Evolutionary conservation across 495 filamentous ascomycete genomes (phyloP).

Genomic region (Penicillium odoratum): DNA sequence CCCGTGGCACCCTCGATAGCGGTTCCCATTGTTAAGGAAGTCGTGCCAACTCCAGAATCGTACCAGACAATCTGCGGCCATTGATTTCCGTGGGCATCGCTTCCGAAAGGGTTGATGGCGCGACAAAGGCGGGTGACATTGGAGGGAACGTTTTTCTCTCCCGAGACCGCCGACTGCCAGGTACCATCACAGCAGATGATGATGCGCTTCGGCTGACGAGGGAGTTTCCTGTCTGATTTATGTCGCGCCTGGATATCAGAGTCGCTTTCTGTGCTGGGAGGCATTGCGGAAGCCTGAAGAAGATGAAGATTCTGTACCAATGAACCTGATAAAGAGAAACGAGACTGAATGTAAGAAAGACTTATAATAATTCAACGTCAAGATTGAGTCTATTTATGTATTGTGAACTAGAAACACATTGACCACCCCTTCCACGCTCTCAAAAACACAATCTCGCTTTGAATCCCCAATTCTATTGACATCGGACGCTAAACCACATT

Average conservation of each 20-base stretch:
- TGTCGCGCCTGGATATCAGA: neutral
- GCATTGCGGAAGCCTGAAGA: too few relatives aligned
- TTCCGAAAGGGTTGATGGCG: constrained; percentile 18
- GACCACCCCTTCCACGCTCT: too few relatives aligned
- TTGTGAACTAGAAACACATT: too few relatives aligned
- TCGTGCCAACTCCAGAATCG: constrained; percentile 29
- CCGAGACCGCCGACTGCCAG: constrained; percentile 28
- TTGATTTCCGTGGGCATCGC: constrained; percentile 14
- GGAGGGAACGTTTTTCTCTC: constrained; percentile 25
- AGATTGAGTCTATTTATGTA: too few relatives aligned
- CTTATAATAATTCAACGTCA: too few relatives aligned
- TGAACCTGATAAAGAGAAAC: too few relatives aligned
- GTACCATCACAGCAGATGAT: constrained; percentile 33
- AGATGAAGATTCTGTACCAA: too few relatives aligned
- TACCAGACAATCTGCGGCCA: constrained; percentile 34
- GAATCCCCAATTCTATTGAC: too few relatives aligned
- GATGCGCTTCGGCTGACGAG: constrained; percentile 20
- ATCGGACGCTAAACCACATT: too few relatives aligned
- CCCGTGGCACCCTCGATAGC: constrained; percentile 22
- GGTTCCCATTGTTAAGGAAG: constrained; percentile 11
- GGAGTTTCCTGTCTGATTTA: neutral
- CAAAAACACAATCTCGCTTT: too few relatives aligned
- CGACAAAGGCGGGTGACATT: constrained; percentile 29
- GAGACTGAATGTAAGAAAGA: too few relatives aligned
- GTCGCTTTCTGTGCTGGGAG: too few relatives aligned